Evolutionary conservation across 2,329 filamentous ascomycete species (phyloP).

Genomic region (Neofusicoccum kwambonambiense): DNA sequence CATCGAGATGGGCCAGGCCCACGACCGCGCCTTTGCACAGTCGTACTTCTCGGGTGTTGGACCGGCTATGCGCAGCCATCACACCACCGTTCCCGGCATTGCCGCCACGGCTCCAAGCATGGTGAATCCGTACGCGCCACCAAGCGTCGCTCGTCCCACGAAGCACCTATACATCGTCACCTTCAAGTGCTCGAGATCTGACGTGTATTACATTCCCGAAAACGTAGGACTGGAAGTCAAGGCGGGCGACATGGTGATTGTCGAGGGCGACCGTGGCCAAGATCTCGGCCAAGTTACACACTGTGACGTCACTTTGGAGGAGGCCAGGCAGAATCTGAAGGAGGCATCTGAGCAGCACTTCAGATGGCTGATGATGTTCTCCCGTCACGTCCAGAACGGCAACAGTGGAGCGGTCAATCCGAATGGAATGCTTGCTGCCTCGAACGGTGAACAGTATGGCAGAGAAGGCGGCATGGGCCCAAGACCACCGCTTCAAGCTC

Average conservation of each 20-base stretch:
- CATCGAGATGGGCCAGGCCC: constrained; percentile 16
- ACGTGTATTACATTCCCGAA: constrained; percentile 96
- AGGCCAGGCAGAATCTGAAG: constrained; percentile 85
- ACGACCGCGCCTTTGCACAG: constrained; percentile 22
- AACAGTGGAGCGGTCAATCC: constrained; percentile 44
- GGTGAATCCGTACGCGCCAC: constrained; percentile 35
- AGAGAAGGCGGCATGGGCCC: constrained; percentile 78
- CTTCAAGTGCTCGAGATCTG: constrained; percentile 93
- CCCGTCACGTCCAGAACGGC: constrained; percentile 47
- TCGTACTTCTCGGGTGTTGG: constrained; percentile 40
- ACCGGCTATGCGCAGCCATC: constrained; percentile 35
- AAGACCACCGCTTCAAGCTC: constrained; percentile 52
- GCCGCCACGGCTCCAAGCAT: constrained; percentile 11
- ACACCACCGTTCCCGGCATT: constrained; percentile 32
- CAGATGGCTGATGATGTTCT: constrained; percentile 99
- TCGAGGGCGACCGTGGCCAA: constrained; percentile 93
- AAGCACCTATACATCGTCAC: constrained; percentile 75
- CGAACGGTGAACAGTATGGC: constrained; percentile 65
- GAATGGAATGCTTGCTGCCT: constrained; percentile 62
- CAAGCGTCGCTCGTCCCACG: constrained; percentile 30
- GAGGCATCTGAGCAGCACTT: constrained; percentile 94
- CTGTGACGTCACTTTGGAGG: constrained; percentile 82
- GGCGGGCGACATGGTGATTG: constrained; percentile 90
- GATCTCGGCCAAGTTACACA: constrained; percentile 91
- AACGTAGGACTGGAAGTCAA: constrained; percentile 90